Evolutionary conservation across 345 rosid genomes (phyloP).

Genomic region (Xanthoceras sorbifolium): DNA sequence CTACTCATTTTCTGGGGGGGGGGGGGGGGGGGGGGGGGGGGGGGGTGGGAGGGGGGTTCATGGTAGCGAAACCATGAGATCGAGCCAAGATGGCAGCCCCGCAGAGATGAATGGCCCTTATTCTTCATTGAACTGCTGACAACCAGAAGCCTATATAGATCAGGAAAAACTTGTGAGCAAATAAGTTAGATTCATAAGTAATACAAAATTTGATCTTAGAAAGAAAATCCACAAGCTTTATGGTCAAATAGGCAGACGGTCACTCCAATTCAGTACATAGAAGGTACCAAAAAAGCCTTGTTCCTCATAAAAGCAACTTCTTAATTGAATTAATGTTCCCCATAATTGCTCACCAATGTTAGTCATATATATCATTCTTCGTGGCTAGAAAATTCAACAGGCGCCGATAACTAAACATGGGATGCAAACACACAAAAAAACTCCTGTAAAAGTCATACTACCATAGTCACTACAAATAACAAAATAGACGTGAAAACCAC

Average conservation of each 20-base stretch:
- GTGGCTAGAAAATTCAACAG: background rate
- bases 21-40: too few species aligned
- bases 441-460: background rate
- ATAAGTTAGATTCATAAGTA: background rate
- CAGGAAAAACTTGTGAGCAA: background rate
- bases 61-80: constrained; percentile 43
- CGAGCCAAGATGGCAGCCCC: background rate
- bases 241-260: background rate
- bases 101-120: constrained; percentile 6
- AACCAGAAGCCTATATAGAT: background rate
- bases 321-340: background rate
- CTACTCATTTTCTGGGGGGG: background rate
- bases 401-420: background rate
- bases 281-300: background rate
- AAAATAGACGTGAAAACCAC: background rate
- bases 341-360: background rate
- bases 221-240: background rate
- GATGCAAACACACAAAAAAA: background rate
- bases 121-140: constrained; percentile 29
- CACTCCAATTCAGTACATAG: background rate
- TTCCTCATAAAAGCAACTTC: background rate
- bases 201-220: background rate
- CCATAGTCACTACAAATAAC: background rate
- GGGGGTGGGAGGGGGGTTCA: constrained; percentile 1
- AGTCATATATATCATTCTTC: background rate